A percentile compares a stretch with the other conserved stretches of the same genome.
Evolutionary conservation across 106 monocot species (phyloP).

Genomic region (Alisma plantagoaquatica): DNA sequence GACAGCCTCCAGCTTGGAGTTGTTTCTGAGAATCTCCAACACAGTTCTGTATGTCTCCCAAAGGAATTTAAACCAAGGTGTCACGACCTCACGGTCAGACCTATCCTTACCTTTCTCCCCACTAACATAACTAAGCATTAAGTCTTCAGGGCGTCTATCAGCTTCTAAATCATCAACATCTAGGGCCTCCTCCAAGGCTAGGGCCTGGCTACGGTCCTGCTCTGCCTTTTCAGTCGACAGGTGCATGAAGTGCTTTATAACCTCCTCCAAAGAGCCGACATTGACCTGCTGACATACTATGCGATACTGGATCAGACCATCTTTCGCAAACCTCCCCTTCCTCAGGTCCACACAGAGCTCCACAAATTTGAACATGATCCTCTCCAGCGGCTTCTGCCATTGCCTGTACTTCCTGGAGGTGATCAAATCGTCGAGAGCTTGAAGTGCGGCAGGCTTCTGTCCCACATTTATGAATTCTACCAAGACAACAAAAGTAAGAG

Average conservation of each 20-base stretch:
- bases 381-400: slow-evolving; percentile 3
- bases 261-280: slow-evolving; percentile 3
- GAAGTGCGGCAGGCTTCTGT: slow-evolving; percentile 4
- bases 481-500: not conserved
- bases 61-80: slow-evolving; percentile 5
- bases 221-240: slow-evolving; percentile 4
- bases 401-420: slow-evolving; percentile 4
- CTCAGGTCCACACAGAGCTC: slow-evolving; percentile 6
- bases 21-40: slow-evolving; percentile 5
- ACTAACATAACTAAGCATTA: slow-evolving; percentile 8
- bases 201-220: slow-evolving; percentile 4
- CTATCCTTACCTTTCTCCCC: slow-evolving; percentile 6
- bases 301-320: slow-evolving; percentile 5
- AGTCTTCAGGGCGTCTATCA: slow-evolving; percentile 4
- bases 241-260: slow-evolving; percentile 8
- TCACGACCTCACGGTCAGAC: slow-evolving; percentile 6
- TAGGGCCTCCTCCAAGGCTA: slow-evolving; percentile 2
- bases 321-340: slow-evolving; percentile 6
- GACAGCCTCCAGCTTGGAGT: slow-evolving; percentile 4
- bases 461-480: slow-evolving; percentile 5
- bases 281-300: slow-evolving; percentile 6
- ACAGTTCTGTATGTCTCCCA: slow-evolving; percentile 9
- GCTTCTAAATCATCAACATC: slow-evolving; percentile 11
- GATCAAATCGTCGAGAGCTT: slow-evolving; percentile 6
- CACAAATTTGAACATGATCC: slow-evolving; percentile 4